Conservation (phyloP, 2,329 filamentous ascomycete genomes). For the Penicillium sp. region DNA sequence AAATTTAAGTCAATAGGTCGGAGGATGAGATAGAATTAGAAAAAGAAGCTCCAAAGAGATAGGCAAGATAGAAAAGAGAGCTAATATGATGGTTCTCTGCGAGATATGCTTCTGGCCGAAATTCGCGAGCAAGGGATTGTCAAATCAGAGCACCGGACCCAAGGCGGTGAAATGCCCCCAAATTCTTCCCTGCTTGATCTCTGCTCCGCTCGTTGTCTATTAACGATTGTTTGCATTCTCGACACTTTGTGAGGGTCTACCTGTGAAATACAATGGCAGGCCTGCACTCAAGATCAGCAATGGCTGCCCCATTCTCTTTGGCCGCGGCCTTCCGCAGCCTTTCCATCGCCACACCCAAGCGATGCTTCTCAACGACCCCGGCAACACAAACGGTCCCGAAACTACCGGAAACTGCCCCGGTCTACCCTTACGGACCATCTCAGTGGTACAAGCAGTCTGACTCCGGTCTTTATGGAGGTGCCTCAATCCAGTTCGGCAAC, state of each 20-base stretch:
- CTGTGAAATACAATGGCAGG: conserved; percentile 31
- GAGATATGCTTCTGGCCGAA: conserved; percentile 32
- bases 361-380: conserved; percentile 40
- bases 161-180: conserved; percentile 41
- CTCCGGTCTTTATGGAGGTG: conserved; percentile 49
- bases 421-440: conserved; percentile 49
- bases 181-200: conserved; percentile 27
- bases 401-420: conserved; percentile 42
- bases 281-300: conserved; percentile 28
- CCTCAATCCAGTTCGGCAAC: conserved; percentile 50
- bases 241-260: conserved; percentile 6
- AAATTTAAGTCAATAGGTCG: conserved; percentile 4
- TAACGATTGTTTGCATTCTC: conserved; percentile 1
- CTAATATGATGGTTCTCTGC: conserved; percentile 15
- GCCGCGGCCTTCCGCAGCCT: conserved; percentile 41
- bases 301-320: conserved; percentile 38
- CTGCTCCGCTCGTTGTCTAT: conserved; percentile 9
- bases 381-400: conserved; percentile 32
- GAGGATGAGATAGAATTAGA: background rate
- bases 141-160: conserved; percentile 30
- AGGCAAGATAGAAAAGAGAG: conserved; percentile 14
- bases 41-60: conserved; percentile 12
- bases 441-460: conserved; percentile 48
- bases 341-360: conserved; percentile 38
- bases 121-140: conserved; percentile 34